Evolutionary conservation across 2,329 filamentous ascomycete species (phyloP).

Genomic region (Diaporthe citrichinensis): DNA sequence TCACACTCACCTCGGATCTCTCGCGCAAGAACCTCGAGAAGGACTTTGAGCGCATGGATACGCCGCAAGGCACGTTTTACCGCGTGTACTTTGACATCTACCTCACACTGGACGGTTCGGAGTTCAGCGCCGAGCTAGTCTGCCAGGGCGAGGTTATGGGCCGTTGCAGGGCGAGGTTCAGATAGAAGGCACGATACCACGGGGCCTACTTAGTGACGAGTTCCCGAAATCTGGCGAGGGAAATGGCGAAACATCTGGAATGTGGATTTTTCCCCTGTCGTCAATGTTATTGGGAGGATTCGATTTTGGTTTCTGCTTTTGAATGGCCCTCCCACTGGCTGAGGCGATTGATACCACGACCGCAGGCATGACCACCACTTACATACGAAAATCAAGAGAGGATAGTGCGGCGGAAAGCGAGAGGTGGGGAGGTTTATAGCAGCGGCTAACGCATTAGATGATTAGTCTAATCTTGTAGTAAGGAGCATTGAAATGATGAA

Average conservation of each 20-base stretch:
- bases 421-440: constrained; percentile 2
- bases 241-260: constrained; percentile 16
- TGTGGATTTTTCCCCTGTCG: neutral
- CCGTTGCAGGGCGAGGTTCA: constrained; percentile 91
- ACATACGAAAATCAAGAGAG: constrained; percentile 13
- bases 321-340: constrained; percentile 29
- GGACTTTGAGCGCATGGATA: constrained; percentile 99
- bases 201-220: neutral
- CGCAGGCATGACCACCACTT: constrained; percentile 22
- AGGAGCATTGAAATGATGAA: constrained; percentile 24
- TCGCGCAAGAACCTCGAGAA: constrained; percentile 99
- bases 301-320: constrained; percentile 30
- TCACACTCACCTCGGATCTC: constrained; percentile 95
- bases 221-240: neutral
- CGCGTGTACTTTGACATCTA: constrained; percentile 85
- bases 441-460: constrained; percentile 30
- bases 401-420: neutral
- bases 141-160: constrained; percentile 99
- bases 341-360: constrained; percentile 38
- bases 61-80: constrained; percentile 96
- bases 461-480: constrained; percentile 30
- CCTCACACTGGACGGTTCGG: constrained; percentile 94
- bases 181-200: constrained; percentile 55
- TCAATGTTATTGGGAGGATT: constrained; percentile 19
- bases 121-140: constrained; percentile 98